A percentile compares a stretch with the other conserved stretches of the same genome.
Evolutionary conservation across 2,329 filamentous ascomycete genomes (phyloP).

Genomic region (Hymenoscyphus infarciens): DNA sequence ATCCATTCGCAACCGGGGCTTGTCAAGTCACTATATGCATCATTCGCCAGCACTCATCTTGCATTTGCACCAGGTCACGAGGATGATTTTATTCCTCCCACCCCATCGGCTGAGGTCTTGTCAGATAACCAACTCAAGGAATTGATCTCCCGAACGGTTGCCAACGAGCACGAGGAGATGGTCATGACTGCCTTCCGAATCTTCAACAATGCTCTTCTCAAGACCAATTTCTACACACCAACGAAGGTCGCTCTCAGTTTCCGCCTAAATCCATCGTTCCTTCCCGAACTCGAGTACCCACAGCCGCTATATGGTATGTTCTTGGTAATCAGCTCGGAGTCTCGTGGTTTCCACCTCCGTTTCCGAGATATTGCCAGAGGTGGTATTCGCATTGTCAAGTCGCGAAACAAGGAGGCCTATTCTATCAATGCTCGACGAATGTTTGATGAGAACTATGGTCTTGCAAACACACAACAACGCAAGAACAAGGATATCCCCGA

Average conservation of each 20-base stretch:
- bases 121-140: slow-evolving; percentile 71
- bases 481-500: slow-evolving; percentile 99
- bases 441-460: slow-evolving; percentile 98
- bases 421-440: slow-evolving; percentile 93
- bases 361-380: slow-evolving; percentile 97
- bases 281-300: slow-evolving; percentile 89
- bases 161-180: slow-evolving; percentile 95
- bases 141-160: slow-evolving; percentile 73
- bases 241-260: slow-evolving; percentile 98
- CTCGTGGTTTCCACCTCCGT: slow-evolving; percentile 92
- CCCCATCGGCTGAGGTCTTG: slow-evolving; percentile 63
- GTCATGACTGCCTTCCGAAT: slow-evolving; percentile 95
- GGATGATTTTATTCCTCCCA: slow-evolving; percentile 51
- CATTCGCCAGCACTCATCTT: slow-evolving; percentile 85
- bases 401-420: slow-evolving; percentile 91
- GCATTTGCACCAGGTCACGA: slow-evolving; percentile 50
- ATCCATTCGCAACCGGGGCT: slow-evolving; percentile 86
- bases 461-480: slow-evolving; percentile 96
- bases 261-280: slow-evolving; percentile 82
- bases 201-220: slow-evolving; percentile 90
- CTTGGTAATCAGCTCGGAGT: slow-evolving; percentile 94
- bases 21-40: slow-evolving; percentile 82
- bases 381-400: slow-evolving; percentile 98
- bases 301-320: slow-evolving; percentile 97
- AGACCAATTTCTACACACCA: slow-evolving; percentile 92